Base-by-base conservation (phyloP, 352 stramenopile genomes). In the Aphanomyces stellatus region DNA sequence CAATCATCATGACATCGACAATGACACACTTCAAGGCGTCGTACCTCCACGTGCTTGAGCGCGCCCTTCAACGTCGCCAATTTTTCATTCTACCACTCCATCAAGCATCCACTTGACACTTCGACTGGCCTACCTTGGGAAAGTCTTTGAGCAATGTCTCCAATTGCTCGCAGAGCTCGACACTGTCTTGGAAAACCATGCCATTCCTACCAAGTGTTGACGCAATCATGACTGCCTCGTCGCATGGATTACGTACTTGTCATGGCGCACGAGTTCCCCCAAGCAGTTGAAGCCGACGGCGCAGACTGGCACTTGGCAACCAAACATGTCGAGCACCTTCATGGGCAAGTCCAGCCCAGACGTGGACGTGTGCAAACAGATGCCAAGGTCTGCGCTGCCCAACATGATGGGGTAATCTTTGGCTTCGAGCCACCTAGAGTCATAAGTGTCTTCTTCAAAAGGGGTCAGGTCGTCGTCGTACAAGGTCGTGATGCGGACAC, bases 281-380 rank as follows among this genome's bases (percentile, higher is more conserved):
- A 99, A 74, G 69, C 94, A 98, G 57, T 89, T 77, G 81, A 99
- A 99, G 42, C 77, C 78, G 33, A 98, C 85, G 3, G 97, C 97
- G 71, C 95, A 98, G 0, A 99, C 97, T 19, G 97, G 97, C 35
- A 99, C 79, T 15, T 88, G 84, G 65, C 90, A 97, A 35, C 97
- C 97, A 82, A 99, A 99, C 92, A 99, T 98, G 78, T 99, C 97
- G 34, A 99, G 78, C 46, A 99, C 96, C 66, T 99, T 99, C 97
- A 99, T 99, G 4, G 97, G 97, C 43, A 99, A 76, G 77, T 99
- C 97, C 34, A 99, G 75, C 0, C 97, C 97, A 4, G 90, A 98
- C 2, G 96, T 99, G 4, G 93, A 99, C 10, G 95, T 99, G 81
- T 99, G 98, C n/a, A 99, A 81, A 33, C 91, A 99, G 37, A 99